These are phyloP conservation scores for Cadophora luteo-olivacea DNA, from an alignment of 2,329 filamentous ascomycete genomes.

Conservation along the genomic window DNA sequence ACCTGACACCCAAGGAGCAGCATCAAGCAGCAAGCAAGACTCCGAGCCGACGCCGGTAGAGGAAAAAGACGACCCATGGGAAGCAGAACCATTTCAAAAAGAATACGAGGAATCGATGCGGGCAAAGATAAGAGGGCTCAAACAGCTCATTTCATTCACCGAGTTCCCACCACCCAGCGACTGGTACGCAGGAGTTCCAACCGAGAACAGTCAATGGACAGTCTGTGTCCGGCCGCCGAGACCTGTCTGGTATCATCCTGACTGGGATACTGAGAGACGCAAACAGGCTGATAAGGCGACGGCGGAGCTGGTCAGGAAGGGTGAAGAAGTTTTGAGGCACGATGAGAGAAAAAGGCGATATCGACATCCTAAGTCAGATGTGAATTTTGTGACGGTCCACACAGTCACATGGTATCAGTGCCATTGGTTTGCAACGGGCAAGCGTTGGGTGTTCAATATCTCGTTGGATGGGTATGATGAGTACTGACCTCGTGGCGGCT, in stretches of 20 bases:
- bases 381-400: background rate
- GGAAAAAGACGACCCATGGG: background rate
- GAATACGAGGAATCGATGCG: background rate
- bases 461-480: conserved; percentile 8
- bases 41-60: no score
- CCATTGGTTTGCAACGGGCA: background rate
- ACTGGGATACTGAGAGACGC: conserved; percentile 7
- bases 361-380: no score
- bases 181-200: background rate
- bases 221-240: background rate
- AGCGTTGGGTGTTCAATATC: conserved; percentile 3
- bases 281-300: background rate
- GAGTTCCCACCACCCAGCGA: background rate
- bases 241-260: conserved; percentile 2
- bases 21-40: background rate
- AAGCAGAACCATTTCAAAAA: background rate
- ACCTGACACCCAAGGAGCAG: background rate
- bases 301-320: background rate
- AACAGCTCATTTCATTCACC: background rate
- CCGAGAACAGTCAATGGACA: background rate
- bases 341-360: background rate
- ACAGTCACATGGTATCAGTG: conserved; percentile 4
- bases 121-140: background rate
- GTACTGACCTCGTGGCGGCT: background rate
- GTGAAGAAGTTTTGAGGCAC: background rate